Conservation (phyloP, 1,284 basidiomycete genomes). For the Amylostereum areolatum region DNA sequence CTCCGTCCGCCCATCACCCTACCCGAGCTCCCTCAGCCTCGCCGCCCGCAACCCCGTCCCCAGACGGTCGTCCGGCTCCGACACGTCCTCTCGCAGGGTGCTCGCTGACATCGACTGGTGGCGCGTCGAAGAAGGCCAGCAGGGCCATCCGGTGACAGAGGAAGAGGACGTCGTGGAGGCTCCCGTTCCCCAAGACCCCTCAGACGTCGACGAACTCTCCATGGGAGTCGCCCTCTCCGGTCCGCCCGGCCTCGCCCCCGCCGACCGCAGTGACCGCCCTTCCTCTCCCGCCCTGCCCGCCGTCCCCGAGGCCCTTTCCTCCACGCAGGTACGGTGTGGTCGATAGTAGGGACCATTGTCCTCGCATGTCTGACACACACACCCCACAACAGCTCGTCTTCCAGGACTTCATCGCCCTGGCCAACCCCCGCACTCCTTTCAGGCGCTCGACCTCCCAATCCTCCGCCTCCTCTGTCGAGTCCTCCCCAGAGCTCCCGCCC, state of each 20-base stretch:
- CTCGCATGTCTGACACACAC: too few species aligned
- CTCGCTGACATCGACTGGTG: slow-evolving; percentile 83
- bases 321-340: too few species aligned
- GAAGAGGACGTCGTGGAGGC: slow-evolving; percentile 23
- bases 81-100: slow-evolving; percentile 56
- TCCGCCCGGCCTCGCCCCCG: too few species aligned
- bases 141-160: slow-evolving; percentile 28
- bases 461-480: slow-evolving; percentile 50
- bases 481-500: slow-evolving; percentile 43
- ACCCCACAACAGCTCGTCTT: too few species aligned
- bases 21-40: slow-evolving; percentile 20
- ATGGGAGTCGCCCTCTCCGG: too few species aligned
- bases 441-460: slow-evolving; percentile 33
- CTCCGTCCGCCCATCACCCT: slow-evolving; percentile 56
- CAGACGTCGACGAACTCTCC: slow-evolving; percentile 1
- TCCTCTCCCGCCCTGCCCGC: too few species aligned
- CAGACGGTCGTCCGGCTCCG: slow-evolving; percentile 61
- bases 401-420: too few species aligned
- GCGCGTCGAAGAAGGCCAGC: slow-evolving; percentile 65
- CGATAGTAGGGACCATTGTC: too few species aligned
- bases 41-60: slow-evolving; percentile 31
- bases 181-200: neutral
- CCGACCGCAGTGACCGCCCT: too few species aligned
- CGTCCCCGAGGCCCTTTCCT: too few species aligned
- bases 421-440: neutral